Conservation (phyloP, 176 grass and related monocot genomes). For the Triticum dicoccoides region DNA sequence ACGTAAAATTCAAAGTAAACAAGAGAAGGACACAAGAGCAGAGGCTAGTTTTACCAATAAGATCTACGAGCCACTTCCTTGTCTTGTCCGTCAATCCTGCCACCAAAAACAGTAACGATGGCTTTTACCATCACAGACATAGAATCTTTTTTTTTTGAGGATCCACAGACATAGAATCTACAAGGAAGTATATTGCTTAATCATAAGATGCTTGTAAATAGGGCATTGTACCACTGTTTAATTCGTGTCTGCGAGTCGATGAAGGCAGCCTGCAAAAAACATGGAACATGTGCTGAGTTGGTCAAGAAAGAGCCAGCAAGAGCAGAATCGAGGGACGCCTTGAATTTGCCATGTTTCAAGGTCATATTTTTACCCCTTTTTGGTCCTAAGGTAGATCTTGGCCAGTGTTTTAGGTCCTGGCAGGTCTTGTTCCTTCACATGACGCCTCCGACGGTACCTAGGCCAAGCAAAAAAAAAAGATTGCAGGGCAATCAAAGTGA, state of each 20-base stretch:
- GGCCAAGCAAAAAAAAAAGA: not conserved
- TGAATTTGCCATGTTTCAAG: not conserved
- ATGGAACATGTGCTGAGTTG: not conserved
- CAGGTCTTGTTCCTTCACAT: not conserved
- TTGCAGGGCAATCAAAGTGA: not conserved
- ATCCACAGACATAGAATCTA: not conserved
- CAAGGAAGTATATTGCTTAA: not conserved
- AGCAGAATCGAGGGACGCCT: not conserved
- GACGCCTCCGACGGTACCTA: not conserved
- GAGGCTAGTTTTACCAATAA: not conserved
- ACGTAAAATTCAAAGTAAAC: not conserved
- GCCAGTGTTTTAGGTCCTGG: not conserved
- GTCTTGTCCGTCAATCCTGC: not conserved
- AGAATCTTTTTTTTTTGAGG: not conserved
- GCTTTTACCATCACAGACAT: not conserved
- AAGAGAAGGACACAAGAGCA: not conserved
- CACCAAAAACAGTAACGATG: not conserved
- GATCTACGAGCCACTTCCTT: not conserved
- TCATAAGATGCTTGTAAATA: not conserved
- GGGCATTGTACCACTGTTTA: not conserved
- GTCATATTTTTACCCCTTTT: not conserved
- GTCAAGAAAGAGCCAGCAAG: not conserved
- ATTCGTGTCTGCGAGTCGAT: not conserved
- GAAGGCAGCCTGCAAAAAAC: not conserved
- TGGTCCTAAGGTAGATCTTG: not conserved